Percentiles rank a stretch among this genome's conserved stretches.
These are phyloP conservation scores for Silene coronaria DNA, from an alignment of 179 eudicot genomes.

Conservation along the genomic window DNA sequence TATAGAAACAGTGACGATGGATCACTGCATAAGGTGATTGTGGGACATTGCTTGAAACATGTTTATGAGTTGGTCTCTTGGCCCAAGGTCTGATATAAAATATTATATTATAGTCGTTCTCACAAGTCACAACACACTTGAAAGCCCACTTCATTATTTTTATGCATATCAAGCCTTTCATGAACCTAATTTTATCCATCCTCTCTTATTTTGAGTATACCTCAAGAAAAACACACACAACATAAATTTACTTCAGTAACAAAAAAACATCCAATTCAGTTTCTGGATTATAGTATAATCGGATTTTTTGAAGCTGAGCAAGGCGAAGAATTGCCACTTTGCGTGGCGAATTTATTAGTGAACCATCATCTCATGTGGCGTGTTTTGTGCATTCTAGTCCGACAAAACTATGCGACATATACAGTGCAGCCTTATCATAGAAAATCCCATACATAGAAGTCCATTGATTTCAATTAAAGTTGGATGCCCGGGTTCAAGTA, in stretches of 20 bases:
- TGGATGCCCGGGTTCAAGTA: background rate
- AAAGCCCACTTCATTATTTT: background rate
- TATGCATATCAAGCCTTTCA: background rate
- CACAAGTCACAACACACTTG: background rate
- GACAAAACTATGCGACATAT: too few relatives aligned
- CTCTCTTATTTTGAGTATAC: background rate
- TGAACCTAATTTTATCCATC: background rate
- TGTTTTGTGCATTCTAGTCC: too few relatives aligned
- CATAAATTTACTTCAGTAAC: too few relatives aligned
- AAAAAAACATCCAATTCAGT: too few relatives aligned
- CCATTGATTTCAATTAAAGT: too few relatives aligned
- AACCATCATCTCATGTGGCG: too few relatives aligned
- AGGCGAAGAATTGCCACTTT: too few relatives aligned
- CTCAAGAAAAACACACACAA: background rate
- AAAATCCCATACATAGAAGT: too few relatives aligned
- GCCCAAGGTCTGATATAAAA: background rate
- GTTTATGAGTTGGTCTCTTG: background rate
- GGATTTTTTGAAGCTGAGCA: too few relatives aligned
- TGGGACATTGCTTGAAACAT: background rate
- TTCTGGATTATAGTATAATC: too few relatives aligned
- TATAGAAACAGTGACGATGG: background rate
- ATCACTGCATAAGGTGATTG: background rate
- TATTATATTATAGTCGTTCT: background rate
- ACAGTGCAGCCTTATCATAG: too few relatives aligned
- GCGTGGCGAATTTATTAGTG: too few relatives aligned